Evolutionary conservation across 805 yeast species (phyloP), one percentile per base, ranked within the genome.

Genomic region (Zygoascus tannicola): DNA sequence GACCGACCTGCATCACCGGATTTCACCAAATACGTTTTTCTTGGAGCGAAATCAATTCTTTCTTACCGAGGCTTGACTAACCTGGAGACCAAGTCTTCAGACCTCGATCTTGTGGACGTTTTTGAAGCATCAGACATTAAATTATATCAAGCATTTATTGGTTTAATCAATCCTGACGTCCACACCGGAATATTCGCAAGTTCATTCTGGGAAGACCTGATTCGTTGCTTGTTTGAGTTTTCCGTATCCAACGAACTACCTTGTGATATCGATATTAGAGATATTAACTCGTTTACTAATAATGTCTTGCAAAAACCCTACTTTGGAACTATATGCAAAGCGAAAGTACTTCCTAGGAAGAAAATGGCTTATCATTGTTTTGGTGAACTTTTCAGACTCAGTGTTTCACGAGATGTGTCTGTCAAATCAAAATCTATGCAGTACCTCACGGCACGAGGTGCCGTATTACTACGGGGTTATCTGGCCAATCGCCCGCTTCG

Each of bases 251-350:
- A 82, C 53, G 63, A 22, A 56, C 53, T 21, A n/a, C 8, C 32
- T 18, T 41, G 32, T 3, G 41, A 57, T 1, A 59, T 71, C 3
- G 55, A 57, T 8, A 16, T 10, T 22, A 16, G 20, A 14, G 40
- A 44, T 7, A 7, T 42, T 16, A 19, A 5, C 3, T 68, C 65
- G 10, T 62, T 73, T 8, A 53, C 79, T 3, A 57, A 70, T 2
- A 44, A 56, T 1, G 72, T 72, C 46, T 62, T 70, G 12, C 69
- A 74, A 44, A 71, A 69, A 7, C 69, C 69, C 5, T 65, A 72
- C n/a, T 76, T 71, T 52, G 92, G 92, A 1, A 70, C 84, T 0
- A 81, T 90, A 0, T 70, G 70, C 32, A 71, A 74, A 2, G 58
- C 80, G 1, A 53, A 52, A 1, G 54, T 67, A 8, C 58, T 70